Percentiles rank a stretch among this genome's conserved stretches.
phyloP scores from a whole-genome alignment of 2,329 filamentous ascomycete genomes.

The Fusarium odoratissimum region DNA sequence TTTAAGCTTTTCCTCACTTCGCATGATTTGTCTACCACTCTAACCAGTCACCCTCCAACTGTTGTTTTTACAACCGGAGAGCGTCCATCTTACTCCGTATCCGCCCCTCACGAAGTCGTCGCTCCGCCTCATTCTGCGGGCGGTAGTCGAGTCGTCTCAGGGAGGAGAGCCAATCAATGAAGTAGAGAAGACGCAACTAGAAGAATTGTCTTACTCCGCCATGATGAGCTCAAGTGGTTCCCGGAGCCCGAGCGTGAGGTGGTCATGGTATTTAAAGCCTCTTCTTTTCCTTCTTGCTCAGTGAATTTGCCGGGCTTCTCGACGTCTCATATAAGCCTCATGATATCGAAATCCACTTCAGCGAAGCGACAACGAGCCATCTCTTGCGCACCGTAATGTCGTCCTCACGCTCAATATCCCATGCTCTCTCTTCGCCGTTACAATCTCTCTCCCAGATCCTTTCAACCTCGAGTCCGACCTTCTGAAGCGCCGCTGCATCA shows the following conservation, averaged over 20 bases:
- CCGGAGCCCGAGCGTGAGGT: neutral
- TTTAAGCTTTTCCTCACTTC: neutral
- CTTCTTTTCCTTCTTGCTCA: neutral
- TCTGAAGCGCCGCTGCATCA: slow-evolving; percentile 56
- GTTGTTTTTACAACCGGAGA: neutral
- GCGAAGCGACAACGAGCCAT: slow-evolving; percentile 73
- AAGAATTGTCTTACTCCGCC: slow-evolving; percentile 22
- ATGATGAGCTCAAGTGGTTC: slow-evolving; percentile 4
- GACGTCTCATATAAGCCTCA: slow-evolving; percentile 13
- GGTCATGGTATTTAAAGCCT: slow-evolving; percentile 21
- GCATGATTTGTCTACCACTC: neutral
- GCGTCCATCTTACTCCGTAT: slow-evolving; percentile 1
- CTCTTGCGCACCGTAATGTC: slow-evolving; percentile 72
- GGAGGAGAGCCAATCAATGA: slow-evolving; percentile 24
- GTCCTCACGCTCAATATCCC: slow-evolving; percentile 72
- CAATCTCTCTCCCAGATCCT: slow-evolving; percentile 76
- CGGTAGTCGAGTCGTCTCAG: slow-evolving; percentile 1
- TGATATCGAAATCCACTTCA: slow-evolving; percentile 53
- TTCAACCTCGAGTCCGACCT: slow-evolving; percentile 69
- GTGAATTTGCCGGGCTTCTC: neutral
- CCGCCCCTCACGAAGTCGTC: slow-evolving; percentile 1
- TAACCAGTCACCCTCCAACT: neutral
- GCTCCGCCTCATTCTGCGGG: slow-evolving; percentile 30
- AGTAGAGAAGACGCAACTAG: neutral
- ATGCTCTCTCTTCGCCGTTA: slow-evolving; percentile 70